A percentile compares a stretch with the other conserved stretches of the same genome.
Evolutionary conservation across 257 asterid genomes (phyloP).

Genomic region (Primulina eburnea): DNA sequence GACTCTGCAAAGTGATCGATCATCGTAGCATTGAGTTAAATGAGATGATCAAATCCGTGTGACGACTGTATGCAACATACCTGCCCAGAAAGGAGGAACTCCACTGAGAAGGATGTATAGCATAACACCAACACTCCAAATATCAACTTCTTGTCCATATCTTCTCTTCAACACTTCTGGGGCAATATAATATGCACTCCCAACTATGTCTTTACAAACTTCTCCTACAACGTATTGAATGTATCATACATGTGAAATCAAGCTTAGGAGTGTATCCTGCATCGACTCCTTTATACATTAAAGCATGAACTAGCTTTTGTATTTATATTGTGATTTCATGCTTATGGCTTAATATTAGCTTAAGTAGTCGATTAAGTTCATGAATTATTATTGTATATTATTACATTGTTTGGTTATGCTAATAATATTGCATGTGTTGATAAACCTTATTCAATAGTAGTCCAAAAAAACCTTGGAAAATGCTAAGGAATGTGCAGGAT

Average conservation of each 20-base stretch:
- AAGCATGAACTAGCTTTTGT: too few species aligned
- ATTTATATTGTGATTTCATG: too few species aligned
- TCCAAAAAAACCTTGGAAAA: neutral
- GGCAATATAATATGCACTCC: conserved; percentile 66
- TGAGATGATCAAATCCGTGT: neutral
- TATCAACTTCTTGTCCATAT: conserved; percentile 62
- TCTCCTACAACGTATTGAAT: conserved; percentile 41
- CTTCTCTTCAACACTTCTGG: conserved; percentile 60
- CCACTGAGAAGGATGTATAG: conserved; percentile 63
- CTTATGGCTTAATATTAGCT: too few species aligned
- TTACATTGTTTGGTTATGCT: neutral
- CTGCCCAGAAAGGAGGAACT: conserved; percentile 78
- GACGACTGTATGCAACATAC: conserved; percentile 14
- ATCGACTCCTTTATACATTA: too few species aligned
- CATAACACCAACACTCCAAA: conserved; percentile 71
- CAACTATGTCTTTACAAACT: conserved; percentile 55
- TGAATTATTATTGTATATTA: too few species aligned
- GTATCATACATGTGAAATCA: neutral
- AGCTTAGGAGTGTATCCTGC: too few species aligned
- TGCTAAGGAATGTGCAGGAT: neutral
- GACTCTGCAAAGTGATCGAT: conserved; percentile 37
- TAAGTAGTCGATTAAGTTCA: too few species aligned
- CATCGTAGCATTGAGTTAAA: neutral
- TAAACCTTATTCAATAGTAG: neutral
- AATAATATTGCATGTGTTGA: neutral